Base-by-base conservation (phyloP, 257 asterid genomes). In the Sherardia arvensis region DNA sequence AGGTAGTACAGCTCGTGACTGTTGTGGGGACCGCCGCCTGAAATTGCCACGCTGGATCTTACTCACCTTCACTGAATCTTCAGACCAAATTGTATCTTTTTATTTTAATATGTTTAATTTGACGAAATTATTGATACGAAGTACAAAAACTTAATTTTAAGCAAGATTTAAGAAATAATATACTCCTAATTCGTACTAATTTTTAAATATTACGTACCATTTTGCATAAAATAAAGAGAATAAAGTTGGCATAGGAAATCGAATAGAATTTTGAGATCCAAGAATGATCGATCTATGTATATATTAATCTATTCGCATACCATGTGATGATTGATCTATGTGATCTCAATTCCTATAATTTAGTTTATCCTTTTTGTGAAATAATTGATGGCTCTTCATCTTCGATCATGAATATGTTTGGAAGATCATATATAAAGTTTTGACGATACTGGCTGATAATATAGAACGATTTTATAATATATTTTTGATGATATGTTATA, bases 11-110 rank as follows among this genome's bases (percentile, higher is more conserved):
- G 47, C 85, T 64, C 77, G 77, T 80, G 81, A 69, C 33, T 4
- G 25, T 11, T 36, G 2, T 25, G 80, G 86, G 75, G 1, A 81
- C 85, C 73, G 70, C 53, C 62, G n/a, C 51, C 74, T 29, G 73
- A 69, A 11, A 58, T 26, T 64, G 66, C 84, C 91, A 84, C 74
- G 85, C 70, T 70, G 85, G 85, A 79, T 75, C 76, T 27, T 53
- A 61, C 79, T 81, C 84, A 81, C 66, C 62, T n/a, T 66, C 78
- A 45, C 71, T 30, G 33, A 17, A 25, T 72, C 53, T 72, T 18
- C 59, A 62, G 22, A 18, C 26, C 48, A 49, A 28, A 18, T 34
- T 7, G 10, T 14, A 43, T 14, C n/a, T 0, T 43, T 17, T 40
- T 43, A 14, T 43, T 43, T 7, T 38, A 10, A 0, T 9, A 11